A percentile compares a stretch with the other conserved stretches of the same genome.
phyloP scores from a whole-genome alignment of 2,329 filamentous ascomycete species.

The Torrubiella hemipterigena region DNA sequence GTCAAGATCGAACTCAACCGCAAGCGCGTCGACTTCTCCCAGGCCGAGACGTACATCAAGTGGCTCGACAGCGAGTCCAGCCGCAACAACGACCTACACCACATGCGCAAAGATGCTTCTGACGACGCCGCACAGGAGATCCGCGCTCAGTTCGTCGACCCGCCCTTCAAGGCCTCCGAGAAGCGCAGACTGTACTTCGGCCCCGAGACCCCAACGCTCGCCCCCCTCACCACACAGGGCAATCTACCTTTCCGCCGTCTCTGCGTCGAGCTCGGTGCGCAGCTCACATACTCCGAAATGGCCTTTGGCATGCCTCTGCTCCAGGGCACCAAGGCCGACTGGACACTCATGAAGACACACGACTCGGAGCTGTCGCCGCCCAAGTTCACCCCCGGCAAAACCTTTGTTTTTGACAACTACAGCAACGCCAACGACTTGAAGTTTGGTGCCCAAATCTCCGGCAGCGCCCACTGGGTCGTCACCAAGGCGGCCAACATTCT shows the following conservation, averaged over 20 bases:
- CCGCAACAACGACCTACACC: slow-evolving; percentile 24
- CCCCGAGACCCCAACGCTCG: slow-evolving; percentile 83
- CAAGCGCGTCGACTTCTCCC: slow-evolving; percentile 57
- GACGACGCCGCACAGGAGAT: slow-evolving; percentile 49
- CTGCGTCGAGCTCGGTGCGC: slow-evolving; percentile 77
- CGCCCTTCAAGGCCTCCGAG: slow-evolving; percentile 81
- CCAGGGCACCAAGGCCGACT: slow-evolving; percentile 83
- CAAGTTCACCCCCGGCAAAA: slow-evolving; percentile 42
- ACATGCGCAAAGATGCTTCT: slow-evolving; percentile 29
- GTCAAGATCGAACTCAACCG: slow-evolving; percentile 66
- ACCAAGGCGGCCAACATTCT: slow-evolving; percentile 80
- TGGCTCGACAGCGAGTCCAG: slow-evolving; percentile 61
- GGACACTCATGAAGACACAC: slow-evolving; percentile 90
- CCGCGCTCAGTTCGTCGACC: slow-evolving; percentile 71
- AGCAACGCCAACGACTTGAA: slow-evolving; percentile 72
- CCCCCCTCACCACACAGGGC: slow-evolving; percentile 89
- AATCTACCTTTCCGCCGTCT: slow-evolving; percentile 93
- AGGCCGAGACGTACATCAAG: slow-evolving; percentile 61
- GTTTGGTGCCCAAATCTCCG: slow-evolving; percentile 88
- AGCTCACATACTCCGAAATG: slow-evolving; percentile 98
- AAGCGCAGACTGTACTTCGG: slow-evolving; percentile 92
- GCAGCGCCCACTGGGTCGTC: slow-evolving; percentile 82
- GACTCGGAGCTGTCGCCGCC: slow-evolving; percentile 69
- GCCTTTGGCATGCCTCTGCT: slow-evolving; percentile 82
- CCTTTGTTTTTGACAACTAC: slow-evolving; percentile 58